Conservation (phyloP, 345 rosid species). For the Brassica juncea region DNA sequence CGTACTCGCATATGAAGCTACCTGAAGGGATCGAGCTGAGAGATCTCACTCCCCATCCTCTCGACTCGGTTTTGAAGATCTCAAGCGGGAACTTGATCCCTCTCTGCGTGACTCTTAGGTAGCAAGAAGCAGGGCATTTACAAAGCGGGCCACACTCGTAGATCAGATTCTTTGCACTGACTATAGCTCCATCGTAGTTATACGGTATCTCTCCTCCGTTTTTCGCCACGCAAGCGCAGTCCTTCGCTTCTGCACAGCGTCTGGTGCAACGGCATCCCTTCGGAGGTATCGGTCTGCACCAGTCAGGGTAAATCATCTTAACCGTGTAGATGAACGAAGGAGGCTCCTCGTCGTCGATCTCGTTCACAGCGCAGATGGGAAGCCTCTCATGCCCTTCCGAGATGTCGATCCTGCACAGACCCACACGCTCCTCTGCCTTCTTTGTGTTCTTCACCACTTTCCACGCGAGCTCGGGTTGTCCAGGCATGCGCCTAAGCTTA, state of each 20-base stretch:
- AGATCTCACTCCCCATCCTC: constrained; percentile 96
- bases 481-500: constrained; percentile 60
- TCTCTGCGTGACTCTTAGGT: constrained; percentile 71
- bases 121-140: constrained; percentile 72
- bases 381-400: constrained; percentile 63
- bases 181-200: constrained; percentile 74
- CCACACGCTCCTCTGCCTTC: constrained; percentile 52
- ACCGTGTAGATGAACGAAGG: constrained; percentile 61
- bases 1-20: constrained; percentile 87
- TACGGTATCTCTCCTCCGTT: constrained; percentile 84
- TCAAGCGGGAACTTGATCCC: constrained; percentile 80
- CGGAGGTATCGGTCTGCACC: constrained; percentile 52
- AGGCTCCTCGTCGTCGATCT: constrained; percentile 68
- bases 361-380: constrained; percentile 65
- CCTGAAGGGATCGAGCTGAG: constrained; percentile 71
- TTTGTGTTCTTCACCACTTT: constrained; percentile 62
- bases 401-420: constrained; percentile 68
- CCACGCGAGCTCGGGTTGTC: constrained; percentile 88
- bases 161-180: constrained; percentile 59
- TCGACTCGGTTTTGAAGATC: constrained; percentile 72
- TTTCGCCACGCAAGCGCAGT: constrained; percentile 58
- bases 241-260: constrained; percentile 53
- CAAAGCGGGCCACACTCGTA: constrained; percentile 87
- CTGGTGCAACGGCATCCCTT: constrained; percentile 58
- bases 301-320: constrained; percentile 55